Base-by-base conservation (phyloP, 1,284 basidiomycete genomes). In the Amylostereum areolatum region DNA sequence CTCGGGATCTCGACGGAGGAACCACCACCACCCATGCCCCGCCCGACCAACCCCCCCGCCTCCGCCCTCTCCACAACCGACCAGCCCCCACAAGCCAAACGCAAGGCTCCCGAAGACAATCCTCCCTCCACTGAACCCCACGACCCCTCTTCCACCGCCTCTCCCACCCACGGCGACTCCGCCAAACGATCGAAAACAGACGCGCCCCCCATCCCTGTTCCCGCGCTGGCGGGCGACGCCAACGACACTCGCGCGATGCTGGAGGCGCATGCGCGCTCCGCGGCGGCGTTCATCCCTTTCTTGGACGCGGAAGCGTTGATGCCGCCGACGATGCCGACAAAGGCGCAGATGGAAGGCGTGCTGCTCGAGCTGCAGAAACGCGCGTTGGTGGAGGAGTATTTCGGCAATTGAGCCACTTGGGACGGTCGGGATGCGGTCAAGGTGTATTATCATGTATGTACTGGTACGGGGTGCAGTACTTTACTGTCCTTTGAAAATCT, bases 321-420 rank as follows among this genome's bases (percentile, higher is more conserved):
- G 50, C 79, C 84, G 33, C 93, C 92, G 0, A 82, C 79, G 59
- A 67, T 94, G 66, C 85, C 90, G 2, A 81, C 77, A 1, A 72
- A 77, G 44, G 78, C 83, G 47, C 89, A 95, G 68, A 87, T 93
- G 81, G 91, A 93, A 62, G 66, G 69, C 31, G 79, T 88, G 25
- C 65, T 97, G 48, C 74, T 97, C 49, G 79, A 78, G 36, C 70
- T 92, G 56, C 75, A 89, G 62, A 97, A 97, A 71, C 76, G 83
- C 65, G 85, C 86, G 12, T 66, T 97, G 46, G 79, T 94, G 50
- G 86, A 91, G 55, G 91, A 96, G 70, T 89, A 88, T 63, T 77
- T 81, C 54, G 80, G 78, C 10, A 58, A 66, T 29, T 43, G 28
- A 29, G 9, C 40, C 34, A 18, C 1, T 18, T 18, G 18, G 18